These are phyloP conservation scores for Fusarium chuoi DNA, from an alignment of 2,329 filamentous ascomycete genomes.

Conservation along the genomic window DNA sequence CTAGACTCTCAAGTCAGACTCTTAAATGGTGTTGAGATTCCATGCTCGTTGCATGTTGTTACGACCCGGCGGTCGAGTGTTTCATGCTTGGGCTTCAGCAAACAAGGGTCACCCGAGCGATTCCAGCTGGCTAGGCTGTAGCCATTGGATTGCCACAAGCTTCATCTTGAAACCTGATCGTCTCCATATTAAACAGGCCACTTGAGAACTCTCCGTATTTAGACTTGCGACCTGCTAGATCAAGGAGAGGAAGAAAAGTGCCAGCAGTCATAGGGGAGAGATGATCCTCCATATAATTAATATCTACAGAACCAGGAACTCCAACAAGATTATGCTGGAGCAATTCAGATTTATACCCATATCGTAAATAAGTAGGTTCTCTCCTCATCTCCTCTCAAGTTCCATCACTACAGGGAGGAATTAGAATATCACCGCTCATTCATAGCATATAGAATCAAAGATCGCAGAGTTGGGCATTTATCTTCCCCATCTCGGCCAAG, in stretches of 20 bases:
- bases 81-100: conserved; percentile 10
- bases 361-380: neutral
- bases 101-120: conserved; percentile 7
- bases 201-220: conserved; percentile 5
- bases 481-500: neutral
- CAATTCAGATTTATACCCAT: neutral
- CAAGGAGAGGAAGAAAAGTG: neutral
- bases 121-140: conserved; percentile 9
- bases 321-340: neutral
- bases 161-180: conserved; percentile 14
- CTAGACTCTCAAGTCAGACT: neutral
- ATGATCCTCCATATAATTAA: neutral
- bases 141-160: conserved; percentile 2
- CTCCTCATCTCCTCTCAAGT: neutral
- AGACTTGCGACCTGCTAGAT: neutral
- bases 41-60: conserved; percentile 8
- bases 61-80: neutral
- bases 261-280: neutral
- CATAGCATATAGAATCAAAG: neutral
- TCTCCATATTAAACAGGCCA: conserved; percentile 36
- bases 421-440: neutral
- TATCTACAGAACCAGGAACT: neutral
- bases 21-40: neutral
- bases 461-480: neutral
- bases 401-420: neutral